Base-by-base conservation (phyloP, 805 yeast genomes). In the Candida insectalens region DNA sequence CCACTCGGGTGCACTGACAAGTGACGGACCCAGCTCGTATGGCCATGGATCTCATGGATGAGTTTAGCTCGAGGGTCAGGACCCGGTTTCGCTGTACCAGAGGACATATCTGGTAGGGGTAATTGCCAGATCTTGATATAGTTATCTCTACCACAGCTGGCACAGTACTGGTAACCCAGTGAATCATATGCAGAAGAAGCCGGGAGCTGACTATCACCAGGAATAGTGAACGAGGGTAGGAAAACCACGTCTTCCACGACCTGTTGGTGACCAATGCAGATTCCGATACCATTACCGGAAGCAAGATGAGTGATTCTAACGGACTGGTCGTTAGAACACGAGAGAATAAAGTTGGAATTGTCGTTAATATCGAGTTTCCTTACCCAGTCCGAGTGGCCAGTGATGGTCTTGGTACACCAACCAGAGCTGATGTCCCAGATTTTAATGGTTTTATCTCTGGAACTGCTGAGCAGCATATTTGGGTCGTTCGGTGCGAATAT, bases 331-430 rank as follows among this genome's bases (percentile, higher is more conserved):
- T 79, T 80, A 4, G 94, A 82, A 25, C 87, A 81, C 1, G 88
- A 76, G 15, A 84, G 39, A 3, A 83, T 38, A 41, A 68, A 81
- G 30, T 74, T 77, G 2, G 78, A 79, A 28, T 59, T 59, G 20
- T 60, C 53, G 6, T 40, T 23, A 6, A 37, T 29, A 40, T 77
- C 84, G 2, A 85, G 42, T 8, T 72, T 63, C 37, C 95, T 62
- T 4, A 85, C 85, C 96, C 96, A 88, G 43, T 85, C 95, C 7
- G 83, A 69, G 55, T 88, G 96, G 1, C 88, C 89, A 12, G 70
- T 65, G 36, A 85, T 72, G 1, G 83, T 72, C 39, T 69, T 67
- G 13, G 73, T 44, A 39, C 85, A 72, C 65, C 72, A 75, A 0
- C 95, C 95, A 3, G 74, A 65, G 3, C 62, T 55, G 5, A 79